Base-by-base conservation (phyloP, 2,329 filamentous ascomycete genomes). In the Emergomyces orientalis region DNA sequence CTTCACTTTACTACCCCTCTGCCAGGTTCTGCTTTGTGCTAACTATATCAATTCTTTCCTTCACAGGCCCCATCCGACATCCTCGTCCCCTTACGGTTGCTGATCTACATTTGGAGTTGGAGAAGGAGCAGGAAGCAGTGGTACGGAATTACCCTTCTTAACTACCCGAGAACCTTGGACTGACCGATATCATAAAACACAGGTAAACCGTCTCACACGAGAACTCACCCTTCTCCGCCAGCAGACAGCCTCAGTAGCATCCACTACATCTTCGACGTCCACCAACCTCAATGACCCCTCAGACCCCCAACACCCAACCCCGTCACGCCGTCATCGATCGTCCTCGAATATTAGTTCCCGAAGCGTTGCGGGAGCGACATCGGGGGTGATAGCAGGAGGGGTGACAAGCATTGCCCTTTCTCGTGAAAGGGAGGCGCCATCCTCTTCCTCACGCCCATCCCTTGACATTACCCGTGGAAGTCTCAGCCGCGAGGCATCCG, bases 121-220 rank as follows among this genome's bases (percentile, higher is more conserved):
- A 97, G 76, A 94, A 95, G 75, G 93, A 97, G 73, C 92, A 97
- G 70, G 93, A 97, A 76, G 90, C 91, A 43, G 88, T 97, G 70
- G 92, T 94, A 81, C 67, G 86, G 43, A 43, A 25, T 34, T 27
- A 32, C 45, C 37, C 27, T 17, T 9, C n/a, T 60, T 37, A 45
- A 51, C 45, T n/a, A 61, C 39, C 13, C 8, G 14, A 34, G 60
- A 39, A 57, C 22, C 25, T 51, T 43, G 62, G 13, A n/a, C 19
- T 39, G 47, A 25, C 59, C 14, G 13, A 49, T 52, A 7, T 32
- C 17, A 14, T 22, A 25, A 17, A 39, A 49, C 71, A n/a, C 39
- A 93, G 90, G 90, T 97, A 65, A 97, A 97, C 78, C 90, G 93
- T 41, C 82, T 97, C 39, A 96, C 90, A 0, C 88, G 93, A 63